These are phyloP conservation scores for Podospora tetraspora DNA, from an alignment of 495 filamentous ascomycete species.

Conservation along the genomic window DNA sequence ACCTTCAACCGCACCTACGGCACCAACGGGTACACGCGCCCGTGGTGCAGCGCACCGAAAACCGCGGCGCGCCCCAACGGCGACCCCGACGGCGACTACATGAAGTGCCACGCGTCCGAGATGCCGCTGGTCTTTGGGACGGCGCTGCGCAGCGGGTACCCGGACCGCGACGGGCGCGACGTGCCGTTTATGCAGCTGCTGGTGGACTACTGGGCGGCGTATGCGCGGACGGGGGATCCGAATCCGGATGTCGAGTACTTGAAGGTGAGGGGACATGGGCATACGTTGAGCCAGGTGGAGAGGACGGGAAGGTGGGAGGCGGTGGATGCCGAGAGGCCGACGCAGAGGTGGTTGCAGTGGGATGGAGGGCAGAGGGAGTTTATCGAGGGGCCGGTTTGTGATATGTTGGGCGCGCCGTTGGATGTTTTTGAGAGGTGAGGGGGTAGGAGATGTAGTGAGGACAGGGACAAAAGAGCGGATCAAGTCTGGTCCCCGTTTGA, in stretches of 20 bases:
- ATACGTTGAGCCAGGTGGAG: slow-evolving; percentile 21
- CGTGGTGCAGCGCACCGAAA: slow-evolving; percentile 32
- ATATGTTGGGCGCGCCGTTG: slow-evolving; percentile 19
- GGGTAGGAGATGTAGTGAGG: neutral
- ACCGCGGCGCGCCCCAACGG: slow-evolving; percentile 28
- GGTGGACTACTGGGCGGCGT: slow-evolving; percentile 28
- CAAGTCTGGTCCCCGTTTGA: no score
- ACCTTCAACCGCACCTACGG: slow-evolving; percentile 45
- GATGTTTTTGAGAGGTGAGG: slow-evolving; percentile 19
- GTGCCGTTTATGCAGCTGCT: slow-evolving; percentile 24
- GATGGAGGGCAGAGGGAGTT: slow-evolving; percentile 23
- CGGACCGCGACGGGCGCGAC: slow-evolving; percentile 27
- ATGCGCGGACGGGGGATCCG: slow-evolving; percentile 26
- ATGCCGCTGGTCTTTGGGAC: slow-evolving; percentile 39
- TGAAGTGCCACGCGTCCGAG: slow-evolving; percentile 48
- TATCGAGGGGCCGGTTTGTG: slow-evolving; percentile 20
- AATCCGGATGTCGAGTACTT: slow-evolving; percentile 21
- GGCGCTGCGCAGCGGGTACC: slow-evolving; percentile 19
- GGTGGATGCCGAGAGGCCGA: slow-evolving; percentile 14
- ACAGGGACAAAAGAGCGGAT: no score
- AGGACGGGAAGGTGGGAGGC: slow-evolving; percentile 21
- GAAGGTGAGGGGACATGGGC: slow-evolving; percentile 16
- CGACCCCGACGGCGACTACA: slow-evolving; percentile 36
- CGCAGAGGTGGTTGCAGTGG: slow-evolving; percentile 30
- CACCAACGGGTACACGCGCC: slow-evolving; percentile 35